A percentile compares a stretch with the other conserved stretches of the same genome.
These are phyloP conservation scores for Amesomyces nigricolor DNA, from an alignment of 2,329 filamentous ascomycete species.

Conservation along the genomic window DNA sequence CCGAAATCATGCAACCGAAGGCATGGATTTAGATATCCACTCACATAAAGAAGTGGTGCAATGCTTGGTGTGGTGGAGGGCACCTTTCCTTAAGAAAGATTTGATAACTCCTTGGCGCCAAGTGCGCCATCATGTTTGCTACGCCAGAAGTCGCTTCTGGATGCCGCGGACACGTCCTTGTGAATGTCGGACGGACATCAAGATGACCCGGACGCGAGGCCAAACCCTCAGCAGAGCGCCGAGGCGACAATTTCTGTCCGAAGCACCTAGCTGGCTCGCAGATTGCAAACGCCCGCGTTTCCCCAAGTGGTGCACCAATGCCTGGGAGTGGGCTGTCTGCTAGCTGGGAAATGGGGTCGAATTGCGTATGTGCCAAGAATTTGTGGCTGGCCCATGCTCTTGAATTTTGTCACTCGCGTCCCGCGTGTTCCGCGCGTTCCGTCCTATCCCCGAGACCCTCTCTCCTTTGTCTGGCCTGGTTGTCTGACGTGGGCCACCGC, in stretches of 20 bases:
- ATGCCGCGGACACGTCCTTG: neutral
- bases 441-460: neutral
- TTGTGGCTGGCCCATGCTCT: too few relatives aligned
- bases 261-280: too few relatives aligned
- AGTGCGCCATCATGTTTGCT: neutral
- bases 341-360: too few relatives aligned
- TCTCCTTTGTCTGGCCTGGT: neutral
- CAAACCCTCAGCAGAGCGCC: too few relatives aligned
- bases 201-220: constrained; percentile 4
- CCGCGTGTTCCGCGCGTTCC: constrained; percentile 16
- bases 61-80: neutral
- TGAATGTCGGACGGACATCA: neutral
- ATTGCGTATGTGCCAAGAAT: neutral
- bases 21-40: neutral
- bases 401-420: neutral
- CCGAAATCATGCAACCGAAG: neutral
- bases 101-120: constrained; percentile 11
- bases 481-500: too few relatives aligned
- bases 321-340: neutral
- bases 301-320: too few relatives aligned
- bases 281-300: too few relatives aligned
- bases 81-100: neutral
- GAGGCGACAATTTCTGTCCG: too few relatives aligned
- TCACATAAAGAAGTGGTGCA: neutral
- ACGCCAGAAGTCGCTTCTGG: too few relatives aligned